Base-by-base conservation (phyloP, 495 filamentous ascomycete genomes). In the Tuber microsphaerosporum region DNA sequence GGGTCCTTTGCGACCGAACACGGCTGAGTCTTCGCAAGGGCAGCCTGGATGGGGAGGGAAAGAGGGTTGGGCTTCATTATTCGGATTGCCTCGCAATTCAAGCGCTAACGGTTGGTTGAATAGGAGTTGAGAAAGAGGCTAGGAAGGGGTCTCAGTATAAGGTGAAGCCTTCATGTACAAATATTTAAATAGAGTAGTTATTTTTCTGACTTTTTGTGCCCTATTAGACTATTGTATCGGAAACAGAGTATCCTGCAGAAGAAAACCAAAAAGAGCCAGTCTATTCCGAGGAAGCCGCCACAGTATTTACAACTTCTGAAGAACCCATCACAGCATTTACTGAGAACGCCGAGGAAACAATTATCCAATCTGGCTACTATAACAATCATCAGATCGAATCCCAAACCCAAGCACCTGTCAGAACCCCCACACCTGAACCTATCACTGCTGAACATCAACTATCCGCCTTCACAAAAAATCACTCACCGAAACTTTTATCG, bases 81-180 rank as follows among this genome's bases (percentile, higher is more conserved):
- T 79, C 78, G 77, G 77, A 79, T 79, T 79, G 77, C 77, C 39
- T 73, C 70, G 77, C 77, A 78, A 79, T 79, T 79, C 77, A 79
- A 79, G 45, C 45, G 77, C 77, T 79, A 79, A 79, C 77, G 48
- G 65, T 79, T 79, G 69, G 71, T 71, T 77, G 77, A 71, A 75
- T 75, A 79, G 77, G 77, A 51, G 73, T 79, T 79, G 73, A 71
- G 74, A 34, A 71, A 73, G 71, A 75, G 72, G 77, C 42, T 41
- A 74, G 68, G 56, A 45, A 48, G 56, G 22, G 31, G 46, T 70
- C 61, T 71, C 31, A 75, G 69, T 31, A 79, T 79, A 71, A 51
- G 71, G 77, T 79, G 56, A 34, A 34, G 56, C 56, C 56, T 34
- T 65, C 56, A 65, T 65, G 56, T 65, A 65, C 31, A 65, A 4